phyloP scores from a whole-genome alignment of 192 early-diverging fungal genomes.

The Coemansia sp. region DNA sequence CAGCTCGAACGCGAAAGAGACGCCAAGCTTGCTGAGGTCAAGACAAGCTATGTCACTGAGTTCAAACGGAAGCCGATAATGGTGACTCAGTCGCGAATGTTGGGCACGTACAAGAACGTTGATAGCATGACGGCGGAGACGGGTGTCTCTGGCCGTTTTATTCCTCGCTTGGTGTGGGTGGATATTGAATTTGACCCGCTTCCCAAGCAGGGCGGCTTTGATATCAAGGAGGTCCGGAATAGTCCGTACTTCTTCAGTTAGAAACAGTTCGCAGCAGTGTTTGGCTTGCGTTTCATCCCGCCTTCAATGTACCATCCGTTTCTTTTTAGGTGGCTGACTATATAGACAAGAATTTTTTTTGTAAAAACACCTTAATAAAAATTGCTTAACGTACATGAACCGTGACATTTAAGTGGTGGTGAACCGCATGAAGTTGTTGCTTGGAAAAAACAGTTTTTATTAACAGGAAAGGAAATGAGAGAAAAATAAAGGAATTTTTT shows the following conservation, averaged over 20 bases:
- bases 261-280: no score
- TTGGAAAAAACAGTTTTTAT: no score
- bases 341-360: no score
- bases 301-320: no score
- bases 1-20: slow-evolving; percentile 31
- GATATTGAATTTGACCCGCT: slow-evolving; percentile 70
- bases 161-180: slow-evolving; percentile 49
- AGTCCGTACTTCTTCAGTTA: slow-evolving; percentile 93
- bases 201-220: slow-evolving; percentile 81
- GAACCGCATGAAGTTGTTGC: no score
- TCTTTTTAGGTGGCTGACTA: no score
- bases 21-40: slow-evolving; percentile 41
- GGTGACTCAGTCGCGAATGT: neutral
- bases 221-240: slow-evolving; percentile 74
- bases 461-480: no score
- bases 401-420: no score
- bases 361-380: no score
- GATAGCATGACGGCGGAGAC: slow-evolving; percentile 16
- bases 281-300: no score
- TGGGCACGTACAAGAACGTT: slow-evolving; percentile 1
- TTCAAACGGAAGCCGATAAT: slow-evolving; percentile 16
- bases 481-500: no score
- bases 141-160: slow-evolving; percentile 20
- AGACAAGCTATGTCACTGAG: slow-evolving; percentile 14
- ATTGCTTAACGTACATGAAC: no score